Conservation (phyloP, 2,329 filamentous ascomycete species). For the Colletotrichum musicola region DNA sequence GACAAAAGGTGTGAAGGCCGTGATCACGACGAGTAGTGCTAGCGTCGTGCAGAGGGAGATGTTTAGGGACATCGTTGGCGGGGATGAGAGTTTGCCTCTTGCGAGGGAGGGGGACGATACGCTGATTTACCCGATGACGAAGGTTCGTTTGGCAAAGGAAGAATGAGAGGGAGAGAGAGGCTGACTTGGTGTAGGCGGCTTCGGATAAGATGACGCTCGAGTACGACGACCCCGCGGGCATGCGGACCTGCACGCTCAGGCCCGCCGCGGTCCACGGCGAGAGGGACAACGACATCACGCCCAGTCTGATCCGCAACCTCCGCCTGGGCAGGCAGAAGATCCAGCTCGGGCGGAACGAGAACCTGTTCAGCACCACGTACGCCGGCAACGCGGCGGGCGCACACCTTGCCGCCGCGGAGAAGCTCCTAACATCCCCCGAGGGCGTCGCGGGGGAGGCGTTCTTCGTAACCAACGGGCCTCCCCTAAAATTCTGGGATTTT, state of each 20-base stretch:
- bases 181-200: slow-evolving; percentile 18
- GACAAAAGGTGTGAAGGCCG: slow-evolving; percentile 60
- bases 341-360: slow-evolving; percentile 71
- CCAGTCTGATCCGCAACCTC: slow-evolving; percentile 67
- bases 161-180: no score
- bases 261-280: slow-evolving; percentile 40
- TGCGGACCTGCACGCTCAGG: slow-evolving; percentile 38
- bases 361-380: slow-evolving; percentile 76
- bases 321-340: slow-evolving; percentile 67
- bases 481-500: slow-evolving; percentile 73
- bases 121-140: slow-evolving; percentile 68
- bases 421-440: slow-evolving; percentile 61
- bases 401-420: slow-evolving; percentile 70
- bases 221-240: slow-evolving; percentile 27
- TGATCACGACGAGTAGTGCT: slow-evolving; percentile 75
- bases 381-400: slow-evolving; percentile 74
- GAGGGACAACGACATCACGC: slow-evolving; percentile 66
- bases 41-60: slow-evolving; percentile 72
- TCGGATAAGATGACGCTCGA: slow-evolving; percentile 37
- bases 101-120: slow-evolving; percentile 27
- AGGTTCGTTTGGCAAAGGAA: no score
- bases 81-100: slow-evolving; percentile 69
- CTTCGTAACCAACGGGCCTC: slow-evolving; percentile 74
- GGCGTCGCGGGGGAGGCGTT: slow-evolving; percentile 71
- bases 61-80: slow-evolving; percentile 68